These are phyloP conservation scores for Beauveria asiatica DNA, from an alignment of 2,329 filamentous ascomycete species.

Conservation along the genomic window DNA sequence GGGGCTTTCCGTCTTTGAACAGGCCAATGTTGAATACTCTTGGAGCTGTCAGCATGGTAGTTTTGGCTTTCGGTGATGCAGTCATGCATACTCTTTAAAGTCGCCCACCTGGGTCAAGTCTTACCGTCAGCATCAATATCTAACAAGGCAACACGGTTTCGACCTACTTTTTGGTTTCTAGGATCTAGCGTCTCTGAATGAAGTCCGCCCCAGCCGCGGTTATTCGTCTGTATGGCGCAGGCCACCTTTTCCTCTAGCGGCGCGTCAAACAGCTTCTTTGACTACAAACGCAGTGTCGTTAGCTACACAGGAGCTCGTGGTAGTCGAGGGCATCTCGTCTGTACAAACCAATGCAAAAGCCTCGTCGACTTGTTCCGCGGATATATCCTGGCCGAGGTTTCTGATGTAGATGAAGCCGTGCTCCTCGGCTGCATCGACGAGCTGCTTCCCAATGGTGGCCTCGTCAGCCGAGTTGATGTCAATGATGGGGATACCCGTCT, in stretches of 20 bases:
- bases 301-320: background rate
- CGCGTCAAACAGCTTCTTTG: slow-evolving; percentile 61
- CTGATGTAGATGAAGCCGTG: slow-evolving; percentile 88
- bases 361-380: slow-evolving; percentile 53
- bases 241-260: slow-evolving; percentile 62
- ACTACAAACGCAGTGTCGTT: slow-evolving; percentile 30
- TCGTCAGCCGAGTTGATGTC: slow-evolving; percentile 61
- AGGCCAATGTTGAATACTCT: slow-evolving; percentile 86
- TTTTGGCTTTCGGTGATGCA: background rate
- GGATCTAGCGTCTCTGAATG: slow-evolving; percentile 84
- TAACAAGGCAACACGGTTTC: background rate
- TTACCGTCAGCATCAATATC: background rate
- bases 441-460: slow-evolving; percentile 50
- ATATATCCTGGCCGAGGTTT: slow-evolving; percentile 62
- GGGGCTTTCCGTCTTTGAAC: slow-evolving; percentile 58
- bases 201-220: slow-evolving; percentile 84
- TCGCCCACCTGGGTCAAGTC: slow-evolving; percentile 56
- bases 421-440: slow-evolving; percentile 71
- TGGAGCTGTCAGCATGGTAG: slow-evolving; percentile 25
- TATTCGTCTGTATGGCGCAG: slow-evolving; percentile 70
- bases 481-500: slow-evolving; percentile 64
- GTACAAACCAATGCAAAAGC: slow-evolving; percentile 64
- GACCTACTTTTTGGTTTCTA: slow-evolving; percentile 62
- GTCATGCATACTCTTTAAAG: slow-evolving; percentile 66
- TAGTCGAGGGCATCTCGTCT: too few species aligned